These are phyloP conservation scores for Pisolithus albus DNA, from an alignment of 768 basidiomycete species.

Conservation along the genomic window DNA sequence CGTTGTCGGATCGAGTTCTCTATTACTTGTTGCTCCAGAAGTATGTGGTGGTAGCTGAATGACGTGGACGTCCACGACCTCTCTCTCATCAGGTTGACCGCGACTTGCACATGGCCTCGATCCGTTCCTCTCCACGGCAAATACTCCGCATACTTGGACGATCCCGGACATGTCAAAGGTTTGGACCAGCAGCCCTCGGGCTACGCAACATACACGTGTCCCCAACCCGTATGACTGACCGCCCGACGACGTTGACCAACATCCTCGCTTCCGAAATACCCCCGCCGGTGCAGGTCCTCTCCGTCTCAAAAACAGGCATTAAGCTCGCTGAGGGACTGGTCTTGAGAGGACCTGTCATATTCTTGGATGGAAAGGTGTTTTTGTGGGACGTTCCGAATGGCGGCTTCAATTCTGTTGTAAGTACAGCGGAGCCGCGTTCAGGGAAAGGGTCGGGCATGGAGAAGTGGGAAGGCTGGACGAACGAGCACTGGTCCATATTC, in stretches of 20 bases:
- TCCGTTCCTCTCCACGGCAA: not conserved
- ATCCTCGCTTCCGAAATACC: conserved; percentile 65
- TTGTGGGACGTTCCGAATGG: conserved; percentile 77
- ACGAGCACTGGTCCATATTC: conserved; percentile 73
- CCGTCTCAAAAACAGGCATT: conserved; percentile 57
- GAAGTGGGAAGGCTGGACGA: conserved; percentile 63
- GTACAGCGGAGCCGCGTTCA: not conserved
- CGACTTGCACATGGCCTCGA: not conserved
- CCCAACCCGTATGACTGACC: conserved; percentile 4
- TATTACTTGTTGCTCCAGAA: too few species aligned
- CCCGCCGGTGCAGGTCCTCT: conserved; percentile 65
- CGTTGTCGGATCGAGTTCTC: too few species aligned
- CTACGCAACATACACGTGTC: conserved; percentile 7
- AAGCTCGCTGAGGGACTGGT: conserved; percentile 73
- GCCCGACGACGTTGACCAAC: conserved; percentile 47
- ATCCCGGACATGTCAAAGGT: not conserved
- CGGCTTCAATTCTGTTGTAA: not conserved
- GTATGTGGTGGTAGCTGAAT: too few species aligned
- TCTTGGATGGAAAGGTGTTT: conserved; percentile 80
- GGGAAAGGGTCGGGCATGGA: not conserved
- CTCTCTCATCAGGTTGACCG: too few species aligned
- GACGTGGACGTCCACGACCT: too few species aligned
- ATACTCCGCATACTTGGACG: not conserved
- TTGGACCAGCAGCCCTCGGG: not conserved
- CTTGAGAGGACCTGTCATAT: conserved; percentile 70